Evolutionary conservation across 768 basidiomycete species (phyloP).

Genomic region (Rhodosporidiobolus odoratus): DNA sequence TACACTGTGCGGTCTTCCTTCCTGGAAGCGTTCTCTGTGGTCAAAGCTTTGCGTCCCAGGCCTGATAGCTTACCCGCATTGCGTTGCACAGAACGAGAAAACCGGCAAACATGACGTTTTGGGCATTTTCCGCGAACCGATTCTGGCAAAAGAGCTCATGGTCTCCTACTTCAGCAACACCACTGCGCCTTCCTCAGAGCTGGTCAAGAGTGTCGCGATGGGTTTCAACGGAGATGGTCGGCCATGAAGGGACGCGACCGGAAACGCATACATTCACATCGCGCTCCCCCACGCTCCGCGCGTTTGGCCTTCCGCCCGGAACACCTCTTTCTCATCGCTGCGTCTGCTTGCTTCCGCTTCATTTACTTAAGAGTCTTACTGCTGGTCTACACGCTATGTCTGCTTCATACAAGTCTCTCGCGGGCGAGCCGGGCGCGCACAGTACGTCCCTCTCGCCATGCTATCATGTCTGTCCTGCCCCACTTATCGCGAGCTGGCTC

Average conservation of each 20-base stretch:
- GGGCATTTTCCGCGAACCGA: slow-evolving; percentile 43
- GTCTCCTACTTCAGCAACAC: slow-evolving; percentile 47
- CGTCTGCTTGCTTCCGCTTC: background rate
- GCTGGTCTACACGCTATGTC: background rate
- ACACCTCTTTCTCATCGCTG: too few species aligned
- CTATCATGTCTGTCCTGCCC: background rate
- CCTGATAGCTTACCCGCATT: background rate
- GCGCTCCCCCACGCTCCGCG: background rate
- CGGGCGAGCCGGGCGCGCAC: slow-evolving; percentile 13
- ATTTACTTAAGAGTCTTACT: background rate
- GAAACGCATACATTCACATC: background rate
- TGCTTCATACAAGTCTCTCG: background rate
- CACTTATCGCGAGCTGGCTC: background rate
- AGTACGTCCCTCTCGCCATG: slow-evolving; percentile 2
- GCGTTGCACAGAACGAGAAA: background rate
- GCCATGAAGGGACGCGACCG: background rate
- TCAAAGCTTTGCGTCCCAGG: too few species aligned
- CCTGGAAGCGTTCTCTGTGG: too few species aligned
- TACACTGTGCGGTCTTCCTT: too few species aligned
- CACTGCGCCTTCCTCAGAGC: slow-evolving; percentile 19
- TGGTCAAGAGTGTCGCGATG: slow-evolving; percentile 25
- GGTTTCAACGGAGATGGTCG: slow-evolving; percentile 25
- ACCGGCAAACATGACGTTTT: slow-evolving; percentile 41
- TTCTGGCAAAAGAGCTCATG: slow-evolving; percentile 46
- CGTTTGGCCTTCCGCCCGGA: too few species aligned